Base-by-base conservation (phyloP, 805 yeast genomes). In the Zygoascus ofunaensis region DNA sequence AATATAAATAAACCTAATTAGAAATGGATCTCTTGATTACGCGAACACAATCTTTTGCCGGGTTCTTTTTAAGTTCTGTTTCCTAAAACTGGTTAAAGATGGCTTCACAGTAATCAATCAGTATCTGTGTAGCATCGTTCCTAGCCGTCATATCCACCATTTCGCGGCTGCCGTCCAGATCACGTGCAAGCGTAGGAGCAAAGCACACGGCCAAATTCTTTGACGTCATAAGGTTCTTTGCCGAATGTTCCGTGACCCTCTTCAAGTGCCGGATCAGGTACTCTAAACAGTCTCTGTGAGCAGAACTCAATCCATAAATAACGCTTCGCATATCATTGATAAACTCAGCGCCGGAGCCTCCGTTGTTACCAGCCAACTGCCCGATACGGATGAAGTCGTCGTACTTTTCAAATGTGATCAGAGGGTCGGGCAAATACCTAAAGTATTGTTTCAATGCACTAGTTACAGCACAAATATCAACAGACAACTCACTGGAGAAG, bases 121-220 rank as follows among this genome's bases (percentile, higher is more conserved):
- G 63, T 53, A 82, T 73, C 60, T 87, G 95, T 3, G 92, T 81
- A 22, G 80, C 77, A 33, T 76, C 81, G 51, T 85, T 87, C 59
- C 90, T 74, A 41, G 77, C 72, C 21, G 82, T 82, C 83, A 87
- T 86, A 61, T 92, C 97, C 43, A 70, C 57, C 60, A 92, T 76
- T 61, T 92, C 98, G 44, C 80, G 74, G 51, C 82, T 87, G 5
- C 94, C 89, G 34, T 78, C 72, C 47, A 72, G 66, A 55, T 87
- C 95, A 39, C 95, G 72, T 0, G 87, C 81, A 37, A 92, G 65
- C 5, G 96, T 87, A 3, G 98, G 97, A 1, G 96, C 95, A 70
- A 92, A 92, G 5, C 90, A 96, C 37, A 92, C 86, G 0, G 95
- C 80, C 43, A 92, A 64, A 56, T 92, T 87, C 61, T 79, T 79